These are phyloP conservation scores for Cyclanthera cordifolia DNA, from an alignment of 306 rosid species.

Conservation along the genomic window DNA sequence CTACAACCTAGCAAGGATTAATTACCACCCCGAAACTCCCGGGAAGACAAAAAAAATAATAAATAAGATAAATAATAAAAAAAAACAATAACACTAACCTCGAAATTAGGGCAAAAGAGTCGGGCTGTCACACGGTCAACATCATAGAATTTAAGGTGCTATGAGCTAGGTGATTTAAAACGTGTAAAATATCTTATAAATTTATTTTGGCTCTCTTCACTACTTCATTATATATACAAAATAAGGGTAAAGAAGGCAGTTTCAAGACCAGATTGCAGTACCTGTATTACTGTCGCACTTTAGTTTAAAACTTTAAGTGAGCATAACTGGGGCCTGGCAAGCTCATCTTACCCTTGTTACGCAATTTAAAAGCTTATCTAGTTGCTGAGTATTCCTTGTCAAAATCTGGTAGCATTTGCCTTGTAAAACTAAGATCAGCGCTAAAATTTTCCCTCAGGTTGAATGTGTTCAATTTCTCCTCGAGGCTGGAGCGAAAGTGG, in stretches of 20 bases:
- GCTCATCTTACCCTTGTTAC: not conserved
- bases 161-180: not conserved
- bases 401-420: not conserved
- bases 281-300: not conserved
- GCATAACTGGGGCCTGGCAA: not conserved
- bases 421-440: not conserved
- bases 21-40: too few species aligned
- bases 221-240: not conserved
- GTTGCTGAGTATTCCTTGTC: not conserved
- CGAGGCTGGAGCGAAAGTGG: constrained; percentile 91
- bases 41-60: too few species aligned
- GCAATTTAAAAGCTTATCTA: not conserved
- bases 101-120: too few species aligned
- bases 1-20: too few species aligned
- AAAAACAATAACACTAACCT: too few species aligned
- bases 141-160: not conserved
- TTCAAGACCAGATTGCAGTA: not conserved
- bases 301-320: not conserved
- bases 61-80: too few species aligned
- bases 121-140: too few species aligned
- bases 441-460: constrained; percentile 37
- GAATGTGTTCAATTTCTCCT: constrained; percentile 92
- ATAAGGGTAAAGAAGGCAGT: not conserved
- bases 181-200: not conserved
- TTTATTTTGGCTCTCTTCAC: not conserved